phyloP scores from a whole-genome alignment of 352 stramenopile species.

The Phytophthora ohioensis region DNA sequence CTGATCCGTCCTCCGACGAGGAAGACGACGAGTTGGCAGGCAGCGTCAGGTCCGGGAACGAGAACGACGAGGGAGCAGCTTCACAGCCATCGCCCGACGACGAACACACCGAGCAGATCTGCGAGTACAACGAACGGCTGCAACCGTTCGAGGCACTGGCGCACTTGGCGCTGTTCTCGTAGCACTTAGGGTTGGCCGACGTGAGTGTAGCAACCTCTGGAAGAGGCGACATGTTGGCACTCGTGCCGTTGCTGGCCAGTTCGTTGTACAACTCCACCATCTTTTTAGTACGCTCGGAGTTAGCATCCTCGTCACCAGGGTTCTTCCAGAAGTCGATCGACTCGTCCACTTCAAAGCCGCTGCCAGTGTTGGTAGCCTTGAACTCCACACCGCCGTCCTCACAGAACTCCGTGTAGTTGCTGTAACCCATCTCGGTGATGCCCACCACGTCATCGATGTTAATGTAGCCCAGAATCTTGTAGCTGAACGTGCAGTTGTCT shows the following conservation, averaged over 20 bases:
- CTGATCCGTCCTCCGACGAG: constrained; percentile 16
- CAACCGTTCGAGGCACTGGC: constrained; percentile 55
- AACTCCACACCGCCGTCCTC: constrained; percentile 64
- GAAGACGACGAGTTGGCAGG: constrained; percentile 30
- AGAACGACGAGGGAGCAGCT: constrained; percentile 45
- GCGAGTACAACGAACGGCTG: constrained; percentile 64
- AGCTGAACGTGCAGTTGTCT: constrained; percentile 70
- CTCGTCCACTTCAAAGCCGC: constrained; percentile 43
- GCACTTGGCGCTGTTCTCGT: constrained; percentile 65
- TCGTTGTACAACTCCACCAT: constrained; percentile 69
- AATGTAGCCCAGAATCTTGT: constrained; percentile 69
- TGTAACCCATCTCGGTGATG: constrained; percentile 69
- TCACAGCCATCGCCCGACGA: constrained; percentile 41
- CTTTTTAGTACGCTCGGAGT: constrained; percentile 45
- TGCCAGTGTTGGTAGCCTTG: constrained; percentile 45
- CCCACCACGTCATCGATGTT: constrained; percentile 70
- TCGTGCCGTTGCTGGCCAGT: constrained; percentile 38
- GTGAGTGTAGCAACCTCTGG: constrained; percentile 49
- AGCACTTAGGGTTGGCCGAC: constrained; percentile 69
- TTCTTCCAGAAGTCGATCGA: constrained; percentile 72
- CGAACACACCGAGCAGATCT: constrained; percentile 72
- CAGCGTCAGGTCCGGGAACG: constrained; percentile 56
- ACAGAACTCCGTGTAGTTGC: constrained; percentile 71
- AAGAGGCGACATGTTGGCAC: constrained; percentile 56
- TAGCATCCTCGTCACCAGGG: constrained; percentile 50